A percentile compares a stretch with the other conserved stretches of the same genome.
Conservation (phyloP, 139 green algal genomes). For the Gonium pectorale region DNA sequence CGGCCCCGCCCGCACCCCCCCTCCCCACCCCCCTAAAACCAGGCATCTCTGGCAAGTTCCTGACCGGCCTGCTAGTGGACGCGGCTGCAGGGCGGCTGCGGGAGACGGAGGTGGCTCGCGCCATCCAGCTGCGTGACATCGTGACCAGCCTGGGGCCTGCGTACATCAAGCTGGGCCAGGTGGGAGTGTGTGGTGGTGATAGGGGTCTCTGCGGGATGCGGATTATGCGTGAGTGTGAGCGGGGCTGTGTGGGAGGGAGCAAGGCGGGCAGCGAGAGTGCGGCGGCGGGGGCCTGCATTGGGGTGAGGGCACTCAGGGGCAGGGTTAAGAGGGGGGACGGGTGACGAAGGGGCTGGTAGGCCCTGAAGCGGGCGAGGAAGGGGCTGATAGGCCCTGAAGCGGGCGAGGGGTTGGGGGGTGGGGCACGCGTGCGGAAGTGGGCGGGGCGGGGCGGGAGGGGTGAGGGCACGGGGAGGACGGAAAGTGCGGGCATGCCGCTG, state of each 20-base stretch:
- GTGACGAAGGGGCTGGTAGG: too few relatives aligned
- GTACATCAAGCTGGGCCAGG: conserved; percentile 99
- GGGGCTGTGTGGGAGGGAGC: neutral
- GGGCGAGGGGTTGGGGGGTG: too few relatives aligned
- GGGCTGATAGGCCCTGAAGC: too few relatives aligned
- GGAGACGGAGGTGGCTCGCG: conserved; percentile 72
- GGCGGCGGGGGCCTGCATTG: too few relatives aligned
- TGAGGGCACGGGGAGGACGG: too few relatives aligned
- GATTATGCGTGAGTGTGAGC: neutral
- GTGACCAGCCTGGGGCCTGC: conserved; percentile 93
- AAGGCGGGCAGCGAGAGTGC: too few relatives aligned
- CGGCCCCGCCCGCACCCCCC: neutral
- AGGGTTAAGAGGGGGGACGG: too few relatives aligned
- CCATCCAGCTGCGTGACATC: conserved; percentile 95
- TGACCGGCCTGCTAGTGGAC: conserved; percentile 79
- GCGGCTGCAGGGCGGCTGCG: conserved; percentile 66
- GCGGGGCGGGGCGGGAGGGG: too few relatives aligned
- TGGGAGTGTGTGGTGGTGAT: neutral
- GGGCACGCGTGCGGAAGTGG: too few relatives aligned
- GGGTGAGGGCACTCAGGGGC: too few relatives aligned
- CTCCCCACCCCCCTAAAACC: neutral
- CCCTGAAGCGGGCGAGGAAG: too few relatives aligned
- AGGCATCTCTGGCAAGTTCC: conserved; percentile 85
- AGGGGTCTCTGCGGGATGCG: neutral
- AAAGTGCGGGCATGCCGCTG: too few relatives aligned